phyloP scores from a whole-genome alignment of 306 rosid species.

The Sicyos baderoa region DNA sequence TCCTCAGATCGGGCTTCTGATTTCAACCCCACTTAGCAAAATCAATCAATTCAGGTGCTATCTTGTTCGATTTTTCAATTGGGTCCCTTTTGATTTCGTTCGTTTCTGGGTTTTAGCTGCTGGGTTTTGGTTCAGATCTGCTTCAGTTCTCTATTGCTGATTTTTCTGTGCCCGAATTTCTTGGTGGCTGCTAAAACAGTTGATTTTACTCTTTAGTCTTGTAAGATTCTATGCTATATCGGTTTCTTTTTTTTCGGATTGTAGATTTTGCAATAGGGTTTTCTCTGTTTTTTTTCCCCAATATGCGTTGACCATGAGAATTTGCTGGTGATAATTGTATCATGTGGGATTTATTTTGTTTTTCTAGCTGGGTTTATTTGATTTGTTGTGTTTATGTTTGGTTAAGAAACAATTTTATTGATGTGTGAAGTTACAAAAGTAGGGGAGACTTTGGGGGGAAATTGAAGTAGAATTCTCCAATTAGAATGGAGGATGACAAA shows the following conservation, averaged over 20 bases:
- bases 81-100: background rate
- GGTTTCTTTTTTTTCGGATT: background rate
- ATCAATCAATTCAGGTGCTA: background rate
- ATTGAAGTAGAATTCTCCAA: too few relatives aligned
- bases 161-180: background rate
- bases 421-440: too few relatives aligned
- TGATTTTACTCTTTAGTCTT: constrained; percentile 11
- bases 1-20: constrained; percentile 1
- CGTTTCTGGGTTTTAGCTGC: background rate
- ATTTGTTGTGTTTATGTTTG: background rate
- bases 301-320: background rate
- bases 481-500: too few relatives aligned
- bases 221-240: background rate
- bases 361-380: background rate
- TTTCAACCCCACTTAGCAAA: background rate
- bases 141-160: background rate
- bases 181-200: background rate
- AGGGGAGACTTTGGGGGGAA: too few relatives aligned
- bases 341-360: background rate
- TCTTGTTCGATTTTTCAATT: background rate
- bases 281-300: background rate
- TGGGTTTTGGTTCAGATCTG: constrained; percentile 11
- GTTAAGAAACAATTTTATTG: too few relatives aligned
- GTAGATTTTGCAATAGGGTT: background rate
- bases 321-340: background rate